Evolutionary conservation across 2,329 filamentous ascomycete species (phyloP).

Genomic region (Cadophora sp.): DNA sequence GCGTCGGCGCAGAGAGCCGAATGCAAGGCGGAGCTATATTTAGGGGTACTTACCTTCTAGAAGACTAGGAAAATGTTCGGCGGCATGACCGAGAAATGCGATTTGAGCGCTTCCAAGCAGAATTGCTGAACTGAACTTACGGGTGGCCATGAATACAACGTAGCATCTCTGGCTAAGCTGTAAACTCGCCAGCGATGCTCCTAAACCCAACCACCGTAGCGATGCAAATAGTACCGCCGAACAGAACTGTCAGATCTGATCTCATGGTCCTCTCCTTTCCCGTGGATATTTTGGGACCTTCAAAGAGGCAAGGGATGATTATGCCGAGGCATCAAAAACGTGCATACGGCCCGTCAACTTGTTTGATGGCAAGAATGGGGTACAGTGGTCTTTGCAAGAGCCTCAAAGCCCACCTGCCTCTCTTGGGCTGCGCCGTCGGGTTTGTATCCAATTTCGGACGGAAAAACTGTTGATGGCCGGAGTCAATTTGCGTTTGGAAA

Average conservation of each 20-base stretch:
- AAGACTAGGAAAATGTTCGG: slow-evolving; percentile 20
- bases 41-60: slow-evolving; percentile 25
- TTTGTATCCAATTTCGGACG: slow-evolving; percentile 9
- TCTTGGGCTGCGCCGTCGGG: neutral
- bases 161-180: slow-evolving; percentile 30
- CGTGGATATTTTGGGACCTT: slow-evolving; percentile 3
- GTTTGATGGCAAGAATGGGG: slow-evolving; percentile 4
- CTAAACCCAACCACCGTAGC: neutral
- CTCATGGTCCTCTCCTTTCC: slow-evolving; percentile 3
- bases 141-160: slow-evolving; percentile 28
- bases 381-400: slow-evolving; percentile 12
- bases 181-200: neutral
- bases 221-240: slow-evolving; percentile 24
- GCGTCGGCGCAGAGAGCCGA: neutral
- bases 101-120: slow-evolving; percentile 8
- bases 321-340: slow-evolving; percentile 4
- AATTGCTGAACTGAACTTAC: neutral
- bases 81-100: slow-evolving; percentile 12
- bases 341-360: neutral
- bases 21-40: slow-evolving; percentile 22
- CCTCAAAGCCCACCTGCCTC: slow-evolving; percentile 2
- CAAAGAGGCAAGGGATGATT: neutral
- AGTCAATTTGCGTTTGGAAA: neutral
- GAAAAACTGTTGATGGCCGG: neutral
- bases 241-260: slow-evolving; percentile 23